Conservation (phyloP, 2,329 filamentous ascomycete species). For the Lecanicillium sp. region DNA sequence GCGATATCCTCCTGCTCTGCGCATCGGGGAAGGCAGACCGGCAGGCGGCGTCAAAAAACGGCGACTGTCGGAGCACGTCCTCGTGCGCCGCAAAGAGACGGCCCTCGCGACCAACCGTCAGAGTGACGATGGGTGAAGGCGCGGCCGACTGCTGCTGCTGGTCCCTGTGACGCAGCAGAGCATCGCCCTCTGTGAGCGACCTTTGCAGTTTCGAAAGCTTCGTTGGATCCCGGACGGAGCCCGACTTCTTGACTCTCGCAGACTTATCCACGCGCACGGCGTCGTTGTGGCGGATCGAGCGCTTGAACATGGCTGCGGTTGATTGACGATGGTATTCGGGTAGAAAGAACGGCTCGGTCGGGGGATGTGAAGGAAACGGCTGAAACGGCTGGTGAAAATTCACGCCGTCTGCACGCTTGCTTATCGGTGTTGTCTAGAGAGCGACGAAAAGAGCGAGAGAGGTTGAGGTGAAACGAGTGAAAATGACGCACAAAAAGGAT, state of each 20-base stretch:
- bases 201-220: slow-evolving; percentile 82
- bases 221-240: slow-evolving; percentile 59
- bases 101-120: slow-evolving; percentile 77
- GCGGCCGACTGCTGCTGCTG: slow-evolving; percentile 19
- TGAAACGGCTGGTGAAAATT: slow-evolving; percentile 23
- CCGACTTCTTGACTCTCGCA: slow-evolving; percentile 65
- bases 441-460: slow-evolving; percentile 34
- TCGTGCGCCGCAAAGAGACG: slow-evolving; percentile 93
- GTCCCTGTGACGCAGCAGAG: slow-evolving; percentile 16
- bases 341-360: slow-evolving; percentile 22
- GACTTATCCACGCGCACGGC: slow-evolving; percentile 73
- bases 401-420: neutral
- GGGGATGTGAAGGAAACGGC: slow-evolving; percentile 23
- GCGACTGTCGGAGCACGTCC: slow-evolving; percentile 79
- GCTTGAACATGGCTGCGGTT: slow-evolving; percentile 76
- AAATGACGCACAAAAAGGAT: slow-evolving; percentile 35
- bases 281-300: slow-evolving; percentile 77
- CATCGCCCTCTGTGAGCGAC: slow-evolving; percentile 59
- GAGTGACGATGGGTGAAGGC: slow-evolving; percentile 72
- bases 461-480: slow-evolving; percentile 25
- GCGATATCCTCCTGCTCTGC: slow-evolving; percentile 73
- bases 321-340: slow-evolving; percentile 13
- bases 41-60: slow-evolving; percentile 72
- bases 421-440: slow-evolving; percentile 27
- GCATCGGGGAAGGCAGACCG: slow-evolving; percentile 66